These are phyloP conservation scores for Quercus alba DNA, from an alignment of 306 rosid genomes.

Conservation along the genomic window DNA sequence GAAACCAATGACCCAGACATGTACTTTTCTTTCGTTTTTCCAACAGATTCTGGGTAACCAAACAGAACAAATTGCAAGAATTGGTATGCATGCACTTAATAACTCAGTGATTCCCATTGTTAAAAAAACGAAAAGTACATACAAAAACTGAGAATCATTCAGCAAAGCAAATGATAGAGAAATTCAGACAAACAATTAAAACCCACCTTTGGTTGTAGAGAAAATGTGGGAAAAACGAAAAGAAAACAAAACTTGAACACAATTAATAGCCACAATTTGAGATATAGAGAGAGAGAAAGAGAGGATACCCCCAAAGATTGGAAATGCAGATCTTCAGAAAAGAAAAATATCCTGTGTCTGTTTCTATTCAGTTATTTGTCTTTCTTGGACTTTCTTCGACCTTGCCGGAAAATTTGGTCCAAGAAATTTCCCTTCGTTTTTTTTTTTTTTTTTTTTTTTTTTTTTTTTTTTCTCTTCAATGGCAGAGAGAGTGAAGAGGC, in stretches of 20 bases:
- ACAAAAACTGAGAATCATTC: neutral
- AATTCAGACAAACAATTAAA: neutral
- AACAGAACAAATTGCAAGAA: neutral
- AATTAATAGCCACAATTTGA: neutral
- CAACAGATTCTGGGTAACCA: neutral
- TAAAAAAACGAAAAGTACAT: neutral
- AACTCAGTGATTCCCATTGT: neutral
- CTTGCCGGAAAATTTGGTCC: neutral
- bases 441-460: too few relatives aligned
- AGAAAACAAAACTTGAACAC: neutral
- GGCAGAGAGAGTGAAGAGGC: neutral
- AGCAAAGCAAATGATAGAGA: neutral
- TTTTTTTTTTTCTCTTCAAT: neutral
- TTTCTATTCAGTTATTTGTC: neutral
- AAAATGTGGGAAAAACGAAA: neutral
- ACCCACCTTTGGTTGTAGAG: neutral
- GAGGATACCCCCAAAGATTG: neutral
- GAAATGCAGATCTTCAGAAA: constrained; percentile 6
- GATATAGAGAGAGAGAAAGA: neutral
- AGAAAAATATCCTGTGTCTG: neutral
- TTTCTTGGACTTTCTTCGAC: neutral
- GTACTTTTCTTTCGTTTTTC: too few relatives aligned
- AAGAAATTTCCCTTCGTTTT: neutral
- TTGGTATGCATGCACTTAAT: neutral
- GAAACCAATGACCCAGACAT: neutral